A percentile compares a stretch with the other conserved stretches of the same genome.
These are phyloP conservation scores for Trichodelitschia bisporula DNA, from an alignment of 495 filamentous ascomycete species.

Conservation along the genomic window DNA sequence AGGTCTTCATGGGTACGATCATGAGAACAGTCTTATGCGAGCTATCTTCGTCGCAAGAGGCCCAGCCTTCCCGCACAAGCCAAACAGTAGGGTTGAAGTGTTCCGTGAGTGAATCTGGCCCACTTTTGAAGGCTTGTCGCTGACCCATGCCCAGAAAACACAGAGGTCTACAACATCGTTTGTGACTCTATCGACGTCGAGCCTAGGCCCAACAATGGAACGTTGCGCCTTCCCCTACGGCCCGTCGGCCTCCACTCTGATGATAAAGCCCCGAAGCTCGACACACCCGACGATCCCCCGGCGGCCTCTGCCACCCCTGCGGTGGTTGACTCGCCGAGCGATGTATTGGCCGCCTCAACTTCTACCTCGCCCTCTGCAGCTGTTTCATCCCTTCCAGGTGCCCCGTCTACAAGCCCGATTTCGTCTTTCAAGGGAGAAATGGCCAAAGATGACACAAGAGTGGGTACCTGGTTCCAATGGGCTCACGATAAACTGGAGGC, in stretches of 20 bases:
- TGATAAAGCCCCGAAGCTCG: conserved; percentile 6
- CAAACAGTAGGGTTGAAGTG: conserved; percentile 52
- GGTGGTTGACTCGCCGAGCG: too few relatives aligned
- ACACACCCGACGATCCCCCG: conserved; percentile 12
- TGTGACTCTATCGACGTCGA: conserved; percentile 56
- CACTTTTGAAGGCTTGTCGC: neutral
- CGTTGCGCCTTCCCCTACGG: conserved; percentile 50
- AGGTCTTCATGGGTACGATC: conserved; percentile 79
- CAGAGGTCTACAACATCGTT: conserved; percentile 82
- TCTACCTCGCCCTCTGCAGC: too few relatives aligned
- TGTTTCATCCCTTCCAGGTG: too few relatives aligned
- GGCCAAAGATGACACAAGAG: too few relatives aligned
- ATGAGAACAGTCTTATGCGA: conserved; percentile 72
- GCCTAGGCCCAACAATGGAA: conserved; percentile 64
- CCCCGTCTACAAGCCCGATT: too few relatives aligned
- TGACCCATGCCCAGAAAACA: conserved; percentile 38
- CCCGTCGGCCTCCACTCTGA: conserved; percentile 44
- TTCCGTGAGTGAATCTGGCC: conserved; percentile 67
- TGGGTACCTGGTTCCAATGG: too few relatives aligned
- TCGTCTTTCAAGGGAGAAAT: too few relatives aligned
- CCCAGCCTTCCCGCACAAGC: conserved; percentile 63
- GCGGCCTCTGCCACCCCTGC: neutral
- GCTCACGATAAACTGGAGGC: conserved; percentile 1
- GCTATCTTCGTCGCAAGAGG: conserved; percentile 78
- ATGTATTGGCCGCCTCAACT: too few relatives aligned